Evolutionary conservation across 495 filamentous ascomycete species (phyloP).

Genomic region (Jackrogersella multiformis): DNA sequence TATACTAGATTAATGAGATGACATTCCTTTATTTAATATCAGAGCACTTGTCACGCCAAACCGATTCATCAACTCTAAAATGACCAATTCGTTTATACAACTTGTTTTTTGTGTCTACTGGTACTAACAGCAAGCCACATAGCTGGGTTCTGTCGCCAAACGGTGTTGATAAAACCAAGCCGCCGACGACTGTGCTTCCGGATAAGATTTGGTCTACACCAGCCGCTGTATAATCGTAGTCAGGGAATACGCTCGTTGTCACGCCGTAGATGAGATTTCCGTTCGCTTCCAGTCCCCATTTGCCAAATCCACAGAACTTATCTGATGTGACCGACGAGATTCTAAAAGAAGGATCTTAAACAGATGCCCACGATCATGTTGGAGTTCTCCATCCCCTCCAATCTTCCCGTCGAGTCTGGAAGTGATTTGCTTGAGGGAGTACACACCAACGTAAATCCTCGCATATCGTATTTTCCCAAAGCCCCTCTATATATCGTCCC

Average conservation of each 20-base stretch:
- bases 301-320: neutral
- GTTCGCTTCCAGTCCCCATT: neutral
- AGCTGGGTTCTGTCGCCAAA: neutral
- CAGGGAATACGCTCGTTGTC: too few relatives aligned
- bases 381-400: neutral
- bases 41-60: too few relatives aligned
- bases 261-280: too few relatives aligned
- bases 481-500: neutral
- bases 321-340: too few relatives aligned
- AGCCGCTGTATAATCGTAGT: neutral
- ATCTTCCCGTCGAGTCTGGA: neutral
- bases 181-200: neutral
- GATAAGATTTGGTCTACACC: neutral
- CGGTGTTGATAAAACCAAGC: neutral
- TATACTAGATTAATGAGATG: too few relatives aligned
- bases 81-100: neutral
- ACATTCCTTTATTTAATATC: too few relatives aligned
- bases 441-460: neutral
- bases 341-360: neutral
- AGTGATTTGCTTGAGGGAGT: neutral
- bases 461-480: neutral
- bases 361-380: neutral
- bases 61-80: neutral
- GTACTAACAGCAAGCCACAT: neutral
- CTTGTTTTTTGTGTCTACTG: neutral